phyloP scores from a whole-genome alignment of 345 rosid genomes.

The Raphanus raphanistrum region DNA sequence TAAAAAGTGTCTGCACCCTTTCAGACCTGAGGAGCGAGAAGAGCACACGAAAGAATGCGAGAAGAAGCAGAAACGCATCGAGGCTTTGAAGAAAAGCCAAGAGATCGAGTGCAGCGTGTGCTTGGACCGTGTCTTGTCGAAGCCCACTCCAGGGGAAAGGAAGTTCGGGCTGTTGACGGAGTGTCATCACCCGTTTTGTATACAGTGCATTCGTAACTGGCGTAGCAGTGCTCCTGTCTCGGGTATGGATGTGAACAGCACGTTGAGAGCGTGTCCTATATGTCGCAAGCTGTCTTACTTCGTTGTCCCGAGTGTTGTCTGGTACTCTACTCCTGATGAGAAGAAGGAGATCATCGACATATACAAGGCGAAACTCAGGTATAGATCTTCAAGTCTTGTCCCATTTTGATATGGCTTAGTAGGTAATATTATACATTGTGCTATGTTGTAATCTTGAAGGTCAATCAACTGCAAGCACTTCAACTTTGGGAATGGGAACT shows the following conservation, averaged over 20 bases:
- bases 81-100: slow-evolving; percentile 68
- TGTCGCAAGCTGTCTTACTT: slow-evolving; percentile 95
- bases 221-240: slow-evolving; percentile 80
- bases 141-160: slow-evolving; percentile 70
- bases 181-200: slow-evolving; percentile 89
- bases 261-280: slow-evolving; percentile 87
- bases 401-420: too few relatives aligned
- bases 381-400: not conserved
- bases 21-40: slow-evolving; percentile 71
- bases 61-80: slow-evolving; percentile 72
- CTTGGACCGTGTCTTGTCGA: slow-evolving; percentile 73
- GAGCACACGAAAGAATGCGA: slow-evolving; percentile 74
- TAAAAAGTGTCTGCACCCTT: slow-evolving; percentile 87
- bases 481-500: slow-evolving; percentile 78
- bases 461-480: slow-evolving; percentile 84
- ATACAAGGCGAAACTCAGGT: slow-evolving; percentile 91
- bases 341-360: slow-evolving; percentile 73
- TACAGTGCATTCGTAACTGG: slow-evolving; percentile 88
- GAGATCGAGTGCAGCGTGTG: slow-evolving; percentile 87
- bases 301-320: slow-evolving; percentile 90
- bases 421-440: not conserved
- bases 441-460: slow-evolving; percentile 27
- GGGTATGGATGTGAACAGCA: slow-evolving; percentile 82
- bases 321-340: slow-evolving; percentile 82
- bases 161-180: slow-evolving; percentile 83